Evolutionary conservation across 257 asterid species (phyloP), one percentile per base, ranked within the genome.

Genomic region (Nicotiana undulata): DNA sequence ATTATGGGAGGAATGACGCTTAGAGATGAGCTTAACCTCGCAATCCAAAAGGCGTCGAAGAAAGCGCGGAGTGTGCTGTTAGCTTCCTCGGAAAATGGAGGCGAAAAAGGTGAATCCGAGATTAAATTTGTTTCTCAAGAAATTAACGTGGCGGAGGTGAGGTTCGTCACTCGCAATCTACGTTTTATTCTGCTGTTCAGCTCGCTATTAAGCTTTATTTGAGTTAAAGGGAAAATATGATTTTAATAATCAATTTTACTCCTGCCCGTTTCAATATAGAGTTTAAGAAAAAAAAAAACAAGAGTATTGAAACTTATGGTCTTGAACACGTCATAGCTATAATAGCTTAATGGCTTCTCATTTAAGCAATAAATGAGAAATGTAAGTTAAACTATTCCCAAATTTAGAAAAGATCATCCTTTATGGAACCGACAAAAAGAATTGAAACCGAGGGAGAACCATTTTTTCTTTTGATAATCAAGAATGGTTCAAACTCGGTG

Each of bases 1-100:
- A 93, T 95, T 68, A 92, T 95, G 99, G 99, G 99, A 5, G 99
- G 99, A 24, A 46, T 82, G 56, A 85, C 83, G 65, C 82, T 95
- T 22, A 84, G 91, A 63, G 98, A 89, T 13, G 99, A 95, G 76
- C 53, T 95, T 83, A 86, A 89, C 77, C 63, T 59, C 29, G 86
- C 88, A 6, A 68, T 88, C n/a, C 56, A 22, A 31, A 86, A 78
- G 79, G 88, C 90, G 2, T 75, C 83, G 59, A 52, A 20, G 67
- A 83, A 83, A 70, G 84, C 88, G 5, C 34, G 64, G 75, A 53
- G 40, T 15, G 74, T 58, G 49, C 13, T 53, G 15, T 37, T 37
- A 6, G 44, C 44, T 37, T 37, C 9, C 44, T 37, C 44, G 44
- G 18, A 32, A 59, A 60, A 63, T 56, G 26, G 70, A 15, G 31